Evolutionary conservation across 371 early-diverging fungal species (phyloP).

Genomic region (Mucor mucedo): DNA sequence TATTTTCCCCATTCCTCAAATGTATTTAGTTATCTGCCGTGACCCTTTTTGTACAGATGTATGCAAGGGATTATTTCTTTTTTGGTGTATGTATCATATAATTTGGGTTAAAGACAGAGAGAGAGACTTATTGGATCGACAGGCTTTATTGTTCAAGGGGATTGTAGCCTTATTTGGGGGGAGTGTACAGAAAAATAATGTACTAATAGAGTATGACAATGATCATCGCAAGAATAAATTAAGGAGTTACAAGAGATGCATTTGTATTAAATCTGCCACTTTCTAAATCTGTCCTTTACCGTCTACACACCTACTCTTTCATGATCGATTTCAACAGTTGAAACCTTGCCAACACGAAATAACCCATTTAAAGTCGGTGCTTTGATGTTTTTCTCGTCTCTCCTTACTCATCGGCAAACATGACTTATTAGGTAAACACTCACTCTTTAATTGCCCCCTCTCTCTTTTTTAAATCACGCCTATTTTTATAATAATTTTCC

Average conservation of each 20-base stretch:
- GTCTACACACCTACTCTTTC: not conserved
- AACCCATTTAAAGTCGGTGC: not conserved
- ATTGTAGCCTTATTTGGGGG: not conserved
- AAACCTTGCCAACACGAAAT: not conserved
- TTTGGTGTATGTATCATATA: too few relatives aligned
- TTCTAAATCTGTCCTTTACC: constrained; percentile 2
- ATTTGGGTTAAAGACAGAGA: too few relatives aligned
- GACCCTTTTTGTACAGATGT: too few relatives aligned
- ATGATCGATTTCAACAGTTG: not conserved
- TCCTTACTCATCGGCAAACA: not conserved
- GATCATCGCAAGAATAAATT: not conserved
- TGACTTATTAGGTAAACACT: not conserved
- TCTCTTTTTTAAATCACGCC: not conserved
- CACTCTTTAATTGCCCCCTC: not conserved
- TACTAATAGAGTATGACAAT: constrained; percentile 1
- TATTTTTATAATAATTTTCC: not conserved
- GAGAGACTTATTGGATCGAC: not conserved
- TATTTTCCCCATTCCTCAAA: not conserved
- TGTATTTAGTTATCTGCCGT: too few relatives aligned
- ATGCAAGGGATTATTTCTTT: too few relatives aligned
- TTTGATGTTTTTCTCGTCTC: constrained; percentile 2
- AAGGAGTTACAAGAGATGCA: not conserved
- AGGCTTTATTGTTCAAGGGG: not conserved
- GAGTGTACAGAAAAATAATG: not conserved
- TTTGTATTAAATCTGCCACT: not conserved